phyloP scores from a whole-genome alignment of 106 monocot genomes.

The Dactylorhiza incarnata region DNA sequence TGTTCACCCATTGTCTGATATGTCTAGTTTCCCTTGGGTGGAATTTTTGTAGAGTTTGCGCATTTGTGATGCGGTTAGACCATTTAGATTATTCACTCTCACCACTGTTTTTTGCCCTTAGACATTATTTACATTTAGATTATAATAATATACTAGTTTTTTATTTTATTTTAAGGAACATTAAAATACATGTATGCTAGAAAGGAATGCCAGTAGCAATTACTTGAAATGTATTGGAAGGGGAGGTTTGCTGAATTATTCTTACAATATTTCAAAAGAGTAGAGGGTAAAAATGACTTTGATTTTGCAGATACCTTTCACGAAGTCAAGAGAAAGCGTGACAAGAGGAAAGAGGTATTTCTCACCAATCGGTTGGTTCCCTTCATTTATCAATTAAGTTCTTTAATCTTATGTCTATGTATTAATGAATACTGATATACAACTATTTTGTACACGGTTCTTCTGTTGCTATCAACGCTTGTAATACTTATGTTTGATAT shows the following conservation, averaged over 20 bases:
- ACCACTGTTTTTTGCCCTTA: not conserved
- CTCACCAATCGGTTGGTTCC: not conserved
- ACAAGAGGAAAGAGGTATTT: conserved; percentile 50
- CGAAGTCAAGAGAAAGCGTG: conserved; percentile 60
- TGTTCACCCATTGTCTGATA: not conserved
- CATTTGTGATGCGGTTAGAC: not conserved
- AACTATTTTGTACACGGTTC: not conserved
- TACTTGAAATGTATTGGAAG: not conserved
- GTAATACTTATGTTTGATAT: not conserved
- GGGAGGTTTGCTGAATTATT: not conserved
- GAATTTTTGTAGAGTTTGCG: not conserved
- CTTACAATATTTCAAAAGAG: not conserved
- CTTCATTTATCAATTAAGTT: not conserved
- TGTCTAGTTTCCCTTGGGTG: not conserved
- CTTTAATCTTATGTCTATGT: not conserved
- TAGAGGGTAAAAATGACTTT: not conserved
- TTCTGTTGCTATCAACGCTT: not conserved
- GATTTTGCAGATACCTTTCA: conserved; percentile 50
- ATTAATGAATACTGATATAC: not conserved
- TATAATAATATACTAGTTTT: not conserved
- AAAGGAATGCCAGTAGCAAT: not conserved
- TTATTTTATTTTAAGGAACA: not conserved
- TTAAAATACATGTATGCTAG: not conserved
- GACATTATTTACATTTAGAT: not conserved
- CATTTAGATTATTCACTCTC: not conserved